Percentiles rank a stretch among this genome's conserved stretches.
Conservation (phyloP, 768 basidiomycete genomes). For the Pleurotus pulmonarius region DNA sequence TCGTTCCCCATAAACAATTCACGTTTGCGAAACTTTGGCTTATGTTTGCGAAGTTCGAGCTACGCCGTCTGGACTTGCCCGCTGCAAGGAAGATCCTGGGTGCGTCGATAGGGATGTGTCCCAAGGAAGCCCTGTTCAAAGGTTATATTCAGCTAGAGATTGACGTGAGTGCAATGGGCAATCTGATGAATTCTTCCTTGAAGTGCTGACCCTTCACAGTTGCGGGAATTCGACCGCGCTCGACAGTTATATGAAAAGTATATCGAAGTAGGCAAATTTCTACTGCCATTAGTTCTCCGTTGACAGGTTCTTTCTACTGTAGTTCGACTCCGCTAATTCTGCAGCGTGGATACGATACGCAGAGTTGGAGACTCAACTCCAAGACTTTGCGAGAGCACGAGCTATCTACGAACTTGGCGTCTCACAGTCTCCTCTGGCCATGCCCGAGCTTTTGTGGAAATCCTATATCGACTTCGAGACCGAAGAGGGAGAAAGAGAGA, state of each 20-base stretch:
- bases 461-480: slow-evolving; percentile 97
- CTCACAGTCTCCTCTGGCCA: slow-evolving; percentile 78
- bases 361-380: slow-evolving; percentile 83
- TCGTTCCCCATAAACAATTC: slow-evolving; percentile 95
- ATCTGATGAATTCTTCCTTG: neutral
- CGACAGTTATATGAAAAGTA: slow-evolving; percentile 92
- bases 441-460: slow-evolving; percentile 95
- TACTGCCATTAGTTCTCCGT: slow-evolving; percentile 1
- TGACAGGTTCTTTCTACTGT: neutral
- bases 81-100: slow-evolving; percentile 90
- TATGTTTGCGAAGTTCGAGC: slow-evolving; percentile 88
- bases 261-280: slow-evolving; percentile 60
- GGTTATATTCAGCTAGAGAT: slow-evolving; percentile 94
- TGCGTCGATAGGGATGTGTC: slow-evolving; percentile 89
- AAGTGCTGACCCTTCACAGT: slow-evolving; percentile 30
- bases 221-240: slow-evolving; percentile 94
- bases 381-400: slow-evolving; percentile 84
- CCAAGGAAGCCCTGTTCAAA: slow-evolving; percentile 93
- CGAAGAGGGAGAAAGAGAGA: slow-evolving; percentile 87
- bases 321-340: slow-evolving; percentile 89
- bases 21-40: slow-evolving; percentile 98
- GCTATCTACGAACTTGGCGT: slow-evolving; percentile 93
- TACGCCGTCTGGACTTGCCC: slow-evolving; percentile 74
- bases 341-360: slow-evolving; percentile 96
- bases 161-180: slow-evolving; percentile 48